These are phyloP conservation scores for Cercospora brassicicola DNA, from an alignment of 2,329 filamentous ascomycete species.

Conservation along the genomic window DNA sequence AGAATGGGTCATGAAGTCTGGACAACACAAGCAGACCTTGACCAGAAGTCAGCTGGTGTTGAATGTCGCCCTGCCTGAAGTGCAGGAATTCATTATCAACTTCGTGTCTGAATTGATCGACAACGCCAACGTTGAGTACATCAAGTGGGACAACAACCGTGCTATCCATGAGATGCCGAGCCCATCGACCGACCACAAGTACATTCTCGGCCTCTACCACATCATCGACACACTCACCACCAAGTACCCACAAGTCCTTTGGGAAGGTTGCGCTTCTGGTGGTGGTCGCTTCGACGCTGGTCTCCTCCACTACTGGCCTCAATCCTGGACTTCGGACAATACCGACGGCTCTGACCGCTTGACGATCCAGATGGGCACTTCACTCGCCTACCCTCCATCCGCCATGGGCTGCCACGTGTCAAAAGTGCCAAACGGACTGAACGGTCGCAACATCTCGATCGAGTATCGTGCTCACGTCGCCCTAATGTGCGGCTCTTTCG, in stretches of 20 bases:
- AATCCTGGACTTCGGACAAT: constrained; percentile 66
- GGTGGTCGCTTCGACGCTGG: constrained; percentile 66
- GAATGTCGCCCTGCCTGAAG: constrained; percentile 60
- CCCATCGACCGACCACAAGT: constrained; percentile 57
- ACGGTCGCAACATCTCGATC: constrained; percentile 57
- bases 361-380: constrained; percentile 64
- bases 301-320: constrained; percentile 64
- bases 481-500: constrained; percentile 68
- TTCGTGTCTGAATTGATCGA: constrained; percentile 57
- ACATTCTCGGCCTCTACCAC: constrained; percentile 64
- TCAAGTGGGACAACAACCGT: constrained; percentile 70
- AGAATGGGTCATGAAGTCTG: constrained; percentile 63
- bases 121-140: constrained; percentile 57
- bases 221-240: constrained; percentile 62
- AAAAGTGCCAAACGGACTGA: constrained; percentile 60
- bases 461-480: constrained; percentile 65
- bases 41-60: constrained; percentile 61
- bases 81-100: constrained; percentile 63
- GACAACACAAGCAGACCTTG: constrained; percentile 57
- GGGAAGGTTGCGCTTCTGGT: constrained; percentile 66
- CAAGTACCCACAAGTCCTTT: constrained; percentile 62
- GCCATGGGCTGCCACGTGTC: constrained; percentile 67
- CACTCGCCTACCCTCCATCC: constrained; percentile 61
- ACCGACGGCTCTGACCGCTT: constrained; percentile 64
- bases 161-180: constrained; percentile 61